Conservation (phyloP, 805 yeast species). For the Wickerhamiella australiensis region DNA sequence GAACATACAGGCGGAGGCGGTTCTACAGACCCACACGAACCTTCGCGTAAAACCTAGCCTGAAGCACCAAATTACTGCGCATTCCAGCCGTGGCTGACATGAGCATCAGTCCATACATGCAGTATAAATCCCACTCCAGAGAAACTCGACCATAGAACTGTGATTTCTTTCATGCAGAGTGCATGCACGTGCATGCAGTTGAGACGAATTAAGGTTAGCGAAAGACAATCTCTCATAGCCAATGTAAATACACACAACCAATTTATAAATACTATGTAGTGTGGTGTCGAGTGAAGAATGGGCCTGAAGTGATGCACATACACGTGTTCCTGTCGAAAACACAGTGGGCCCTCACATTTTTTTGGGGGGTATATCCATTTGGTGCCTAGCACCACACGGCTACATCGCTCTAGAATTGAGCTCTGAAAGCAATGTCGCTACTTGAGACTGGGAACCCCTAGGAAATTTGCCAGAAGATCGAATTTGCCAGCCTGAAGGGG, state of each 20-base stretch:
- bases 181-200: slow-evolving; percentile 2
- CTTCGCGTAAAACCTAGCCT: not conserved
- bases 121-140: not conserved
- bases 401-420: too few species aligned
- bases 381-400: too few species aligned
- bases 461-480: too few species aligned
- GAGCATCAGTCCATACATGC: not conserved
- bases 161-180: not conserved
- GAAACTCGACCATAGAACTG: not conserved
- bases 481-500: not conserved
- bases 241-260: not conserved
- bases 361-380: too few species aligned
- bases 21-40: not conserved
- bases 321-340: too few species aligned
- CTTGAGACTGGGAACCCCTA: too few species aligned
- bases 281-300: too few species aligned
- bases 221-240: not conserved
- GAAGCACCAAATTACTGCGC: not conserved
- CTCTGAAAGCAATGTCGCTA: too few species aligned
- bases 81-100: not conserved
- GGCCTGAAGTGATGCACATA: not conserved
- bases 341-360: too few species aligned
- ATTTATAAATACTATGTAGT: too few species aligned
- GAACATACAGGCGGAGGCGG: not conserved
- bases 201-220: not conserved